These are phyloP conservation scores for Talaromyces proteolyticus DNA, from an alignment of 495 filamentous ascomycete species.

Conservation along the genomic window DNA sequence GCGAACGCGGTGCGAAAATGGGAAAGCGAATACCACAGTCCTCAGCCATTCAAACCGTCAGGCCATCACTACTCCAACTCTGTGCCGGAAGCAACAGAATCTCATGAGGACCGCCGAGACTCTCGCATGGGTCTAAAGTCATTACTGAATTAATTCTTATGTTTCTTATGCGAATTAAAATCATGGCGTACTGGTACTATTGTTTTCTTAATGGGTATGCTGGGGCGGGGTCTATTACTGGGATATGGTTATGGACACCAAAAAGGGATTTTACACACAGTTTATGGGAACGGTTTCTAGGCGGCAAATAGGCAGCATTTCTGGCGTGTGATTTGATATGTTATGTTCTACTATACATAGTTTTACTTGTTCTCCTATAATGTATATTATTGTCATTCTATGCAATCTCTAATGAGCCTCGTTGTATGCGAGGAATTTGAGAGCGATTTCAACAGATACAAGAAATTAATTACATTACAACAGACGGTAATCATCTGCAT, in stretches of 20 bases:
- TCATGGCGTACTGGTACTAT: not conserved
- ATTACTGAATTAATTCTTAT: constrained; percentile 5
- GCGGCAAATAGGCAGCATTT: not conserved
- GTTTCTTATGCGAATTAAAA: no score
- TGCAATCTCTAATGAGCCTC: no score
- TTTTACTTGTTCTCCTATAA: not conserved
- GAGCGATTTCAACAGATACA: not conserved
- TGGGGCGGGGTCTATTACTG: not conserved
- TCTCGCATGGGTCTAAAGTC: constrained; percentile 36
- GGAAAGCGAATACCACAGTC: not conserved
- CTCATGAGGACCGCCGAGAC: constrained; percentile 17
- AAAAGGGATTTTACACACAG: not conserved
- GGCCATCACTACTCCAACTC: constrained; percentile 5
- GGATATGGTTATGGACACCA: not conserved
- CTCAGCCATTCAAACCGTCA: not conserved
- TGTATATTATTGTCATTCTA: not conserved
- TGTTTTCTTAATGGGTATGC: not conserved
- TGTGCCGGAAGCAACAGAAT: not conserved
- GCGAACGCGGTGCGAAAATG: not conserved
- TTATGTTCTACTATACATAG: not conserved
- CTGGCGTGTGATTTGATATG: not conserved
- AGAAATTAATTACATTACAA: not conserved
- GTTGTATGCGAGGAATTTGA: no score
- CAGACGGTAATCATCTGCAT: not conserved
- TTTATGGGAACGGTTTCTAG: no score